Base-by-base conservation (phyloP, 2,329 filamentous ascomycete species). In the Colletotrichum filicis region DNA sequence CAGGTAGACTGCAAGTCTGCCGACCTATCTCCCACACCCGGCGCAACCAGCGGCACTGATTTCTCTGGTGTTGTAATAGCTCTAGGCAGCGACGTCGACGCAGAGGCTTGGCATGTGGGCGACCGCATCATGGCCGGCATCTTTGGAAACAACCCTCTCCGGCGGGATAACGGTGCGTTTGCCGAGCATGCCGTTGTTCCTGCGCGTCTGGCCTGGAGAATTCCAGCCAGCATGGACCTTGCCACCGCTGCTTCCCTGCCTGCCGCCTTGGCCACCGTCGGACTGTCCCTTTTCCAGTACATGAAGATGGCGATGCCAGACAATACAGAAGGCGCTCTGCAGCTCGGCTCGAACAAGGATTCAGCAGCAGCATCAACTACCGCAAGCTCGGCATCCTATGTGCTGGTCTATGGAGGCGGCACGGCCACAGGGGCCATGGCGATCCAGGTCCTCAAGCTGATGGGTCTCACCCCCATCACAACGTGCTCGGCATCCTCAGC, bases 1-100 rank as follows among this genome's bases (percentile, higher is more conserved):
- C 75, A 66, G 6, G 74, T 76, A 49, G 76, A 77, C 53, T 71
- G 74, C 57, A 77, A 77, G 49, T 71, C 74, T 6, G 69, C 71
- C 26, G 76, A 77, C 60, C 70, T 76, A 69, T 76, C 75, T 1
- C 74, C 75, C 16, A 66, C 72, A 2, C 61, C 67, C 8, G 76
- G 75, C 22, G 70, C 76, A 26, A 76, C 75, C 0, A 74, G 74
- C 56, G 76, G 76, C 16, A 72, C 71, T 22, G 76, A 77, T 32
- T 76, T 76, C 9, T 61, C 76, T 4, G 76, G 76, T 8, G 49
- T 74, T 22, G 67, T 77, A 19, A 42, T 74, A 4, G 12, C 22
- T 19, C 16, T 58, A 28, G 56, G 56, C 56, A 32, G 14, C 26
- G 4, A n/a, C 4, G 56, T 35, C 30, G 56, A 58, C 7, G 19